Evolutionary conservation across 495 filamentous ascomycete genomes (phyloP).

Genomic region (Lasiosphaeris hirsuta): DNA sequence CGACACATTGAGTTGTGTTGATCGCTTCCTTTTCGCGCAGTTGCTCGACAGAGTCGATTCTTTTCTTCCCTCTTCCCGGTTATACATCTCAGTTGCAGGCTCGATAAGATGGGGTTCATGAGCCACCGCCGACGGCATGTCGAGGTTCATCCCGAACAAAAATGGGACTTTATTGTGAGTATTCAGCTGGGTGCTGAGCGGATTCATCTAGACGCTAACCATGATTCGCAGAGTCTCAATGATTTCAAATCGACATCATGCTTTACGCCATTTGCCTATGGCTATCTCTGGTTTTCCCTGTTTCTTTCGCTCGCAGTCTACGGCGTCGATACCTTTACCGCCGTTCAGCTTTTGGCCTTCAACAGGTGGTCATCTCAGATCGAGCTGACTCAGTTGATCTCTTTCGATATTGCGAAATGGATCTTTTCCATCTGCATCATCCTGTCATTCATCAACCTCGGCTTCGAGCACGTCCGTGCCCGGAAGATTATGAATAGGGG

Average conservation of each 20-base stretch:
- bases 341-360: slow-evolving; percentile 84
- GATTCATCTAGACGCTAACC: slow-evolving; percentile 9
- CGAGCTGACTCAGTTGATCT: slow-evolving; percentile 44
- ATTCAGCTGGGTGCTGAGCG: not conserved
- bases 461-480: slow-evolving; percentile 73
- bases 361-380: slow-evolving; percentile 59
- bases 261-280: slow-evolving; percentile 75
- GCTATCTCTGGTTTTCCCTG: slow-evolving; percentile 74
- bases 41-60: slow-evolving; percentile 33
- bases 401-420: slow-evolving; percentile 72
- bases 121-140: slow-evolving; percentile 65
- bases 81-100: slow-evolving; percentile 14
- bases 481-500: slow-evolving; percentile 74
- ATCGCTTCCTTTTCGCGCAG: slow-evolving; percentile 23
- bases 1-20: slow-evolving; percentile 33
- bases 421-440: slow-evolving; percentile 90
- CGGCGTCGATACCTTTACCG: slow-evolving; percentile 86
- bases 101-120: slow-evolving; percentile 66
- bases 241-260: slow-evolving; percentile 85
- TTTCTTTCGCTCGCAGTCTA: slow-evolving; percentile 81
- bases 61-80: slow-evolving; percentile 17
- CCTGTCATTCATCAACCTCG: slow-evolving; percentile 73
- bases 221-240: slow-evolving; percentile 64
- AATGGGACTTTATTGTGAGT: slow-evolving; percentile 92
- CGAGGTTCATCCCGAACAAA: slow-evolving; percentile 71